Base-by-base conservation (phyloP, 805 yeast species). In the Blastobotrys muscicola region DNA sequence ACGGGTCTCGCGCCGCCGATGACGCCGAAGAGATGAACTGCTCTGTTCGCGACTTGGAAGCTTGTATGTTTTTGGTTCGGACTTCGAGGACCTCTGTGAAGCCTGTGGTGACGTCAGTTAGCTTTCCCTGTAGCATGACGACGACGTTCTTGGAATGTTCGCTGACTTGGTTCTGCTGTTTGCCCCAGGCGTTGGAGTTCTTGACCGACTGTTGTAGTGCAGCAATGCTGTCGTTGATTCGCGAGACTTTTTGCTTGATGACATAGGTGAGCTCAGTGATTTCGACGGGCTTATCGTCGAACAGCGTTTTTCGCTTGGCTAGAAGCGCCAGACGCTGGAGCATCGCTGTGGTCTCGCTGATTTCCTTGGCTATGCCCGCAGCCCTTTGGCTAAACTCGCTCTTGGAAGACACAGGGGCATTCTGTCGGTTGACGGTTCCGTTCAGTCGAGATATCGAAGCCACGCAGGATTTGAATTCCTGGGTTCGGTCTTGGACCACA, bases 281-380 rank as follows among this genome's bases (percentile, higher is more conserved):
- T 58, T 92, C 97, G 11, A 85, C 80, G 0, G 97, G 97, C 52
- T 83, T 80, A 63, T 92, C 98, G 57, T 89, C 95, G 52, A 92
- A 85, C 58, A 90, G 65, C 13, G 96, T 94, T 59, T 87, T 89
- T 53, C 87, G 71, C 61, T 83, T 86, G 3, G 98, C 97, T 50
- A 92, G 64, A 51, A 72, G 68, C 2, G 97, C 95, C 43, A 92
- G 69, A 55, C 86, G 80, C 33, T 82, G 78, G 44, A 92, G 68
- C 53, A 87, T 69, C 42, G 78, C 85, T 4, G 96, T 89, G 9
- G 90, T 85, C 43, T 78, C 80, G 8, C 89, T 82, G 42, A 92
- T 85, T 55, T 92, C 97, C 57, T 78, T 80, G 39, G 97, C 97
- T 26, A 92, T 84, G 5, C 69, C 64, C 26, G 90, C 75, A 1